Percentiles rank a stretch among this genome's conserved stretches.
Conservation (phyloP, 345 rosid species). For the Xanthoceras sorbifolium region DNA sequence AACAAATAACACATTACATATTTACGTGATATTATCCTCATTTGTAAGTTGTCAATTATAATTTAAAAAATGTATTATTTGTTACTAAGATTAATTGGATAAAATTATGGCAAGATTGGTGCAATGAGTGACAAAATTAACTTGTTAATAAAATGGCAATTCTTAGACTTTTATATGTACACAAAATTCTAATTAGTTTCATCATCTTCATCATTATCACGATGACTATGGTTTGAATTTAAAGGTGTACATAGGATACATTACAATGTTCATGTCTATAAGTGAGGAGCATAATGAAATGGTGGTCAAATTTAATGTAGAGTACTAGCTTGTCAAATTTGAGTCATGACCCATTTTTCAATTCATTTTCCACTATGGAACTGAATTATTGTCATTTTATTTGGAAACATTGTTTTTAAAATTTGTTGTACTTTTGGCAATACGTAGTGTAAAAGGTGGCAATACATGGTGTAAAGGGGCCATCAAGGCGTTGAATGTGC, state of each 20-base stretch:
- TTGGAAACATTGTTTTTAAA: background rate
- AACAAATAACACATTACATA: no score
- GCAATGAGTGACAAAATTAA: background rate
- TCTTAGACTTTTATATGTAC: background rate
- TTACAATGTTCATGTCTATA: background rate
- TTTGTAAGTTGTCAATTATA: no score
- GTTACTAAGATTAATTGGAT: background rate
- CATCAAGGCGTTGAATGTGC: background rate
- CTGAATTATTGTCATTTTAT: background rate
- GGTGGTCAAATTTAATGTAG: background rate
- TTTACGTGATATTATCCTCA: background rate
- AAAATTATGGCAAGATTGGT: background rate
- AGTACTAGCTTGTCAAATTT: background rate
- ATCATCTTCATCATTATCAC: background rate
- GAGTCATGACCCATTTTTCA: background rate
- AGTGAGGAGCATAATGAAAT: background rate
- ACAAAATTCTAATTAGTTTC: constrained; percentile 13
- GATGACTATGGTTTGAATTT: background rate
- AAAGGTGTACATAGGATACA: background rate
- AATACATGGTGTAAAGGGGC: background rate
- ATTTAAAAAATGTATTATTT: no score
- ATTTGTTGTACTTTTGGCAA: background rate
- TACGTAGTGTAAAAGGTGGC: no score
- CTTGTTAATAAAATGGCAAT: background rate
- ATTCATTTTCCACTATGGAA: background rate